Percentiles rank a stretch among this genome's conserved stretches.
These are phyloP conservation scores for Melastoma malabathricum DNA, from an alignment of 345 rosid genomes.

Conservation along the genomic window DNA sequence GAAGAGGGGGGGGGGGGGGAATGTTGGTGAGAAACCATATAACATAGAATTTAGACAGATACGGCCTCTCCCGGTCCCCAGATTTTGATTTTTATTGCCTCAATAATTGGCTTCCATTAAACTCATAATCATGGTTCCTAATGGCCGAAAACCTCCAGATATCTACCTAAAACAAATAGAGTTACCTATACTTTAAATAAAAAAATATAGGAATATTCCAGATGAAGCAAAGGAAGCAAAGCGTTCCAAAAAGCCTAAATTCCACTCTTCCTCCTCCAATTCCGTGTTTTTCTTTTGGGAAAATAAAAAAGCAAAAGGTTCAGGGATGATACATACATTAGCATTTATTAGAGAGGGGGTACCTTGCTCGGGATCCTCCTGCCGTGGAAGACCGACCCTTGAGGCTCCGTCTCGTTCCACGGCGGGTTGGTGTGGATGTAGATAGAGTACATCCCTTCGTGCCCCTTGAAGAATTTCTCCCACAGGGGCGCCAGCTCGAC, in stretches of 20 bases:
- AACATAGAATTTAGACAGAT: too few relatives aligned
- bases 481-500: constrained; percentile 34
- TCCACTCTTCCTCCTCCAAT: neutral
- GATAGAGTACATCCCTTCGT: constrained; percentile 30
- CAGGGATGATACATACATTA: neutral
- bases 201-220: neutral
- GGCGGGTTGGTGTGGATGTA: constrained; percentile 32
- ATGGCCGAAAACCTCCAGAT: too few relatives aligned
- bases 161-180: too few relatives aligned
- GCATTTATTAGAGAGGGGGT: neutral
- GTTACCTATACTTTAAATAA: too few relatives aligned
- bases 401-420: constrained; percentile 23
- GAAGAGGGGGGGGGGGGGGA: too few relatives aligned
- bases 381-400: constrained; percentile 11
- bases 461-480: constrained; percentile 34
- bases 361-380: constrained; percentile 19
- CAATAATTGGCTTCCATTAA: too few relatives aligned
- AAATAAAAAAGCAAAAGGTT: neutral
- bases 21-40: too few relatives aligned
- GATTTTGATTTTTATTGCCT: too few relatives aligned
- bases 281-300: neutral
- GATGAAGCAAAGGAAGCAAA: neutral
- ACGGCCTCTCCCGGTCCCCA: too few relatives aligned
- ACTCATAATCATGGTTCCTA: too few relatives aligned
- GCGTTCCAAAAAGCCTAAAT: neutral